Evolutionary conservation across 1,284 basidiomycete species (phyloP).

Genomic region (Pseudozyma hubeiensis): DNA sequence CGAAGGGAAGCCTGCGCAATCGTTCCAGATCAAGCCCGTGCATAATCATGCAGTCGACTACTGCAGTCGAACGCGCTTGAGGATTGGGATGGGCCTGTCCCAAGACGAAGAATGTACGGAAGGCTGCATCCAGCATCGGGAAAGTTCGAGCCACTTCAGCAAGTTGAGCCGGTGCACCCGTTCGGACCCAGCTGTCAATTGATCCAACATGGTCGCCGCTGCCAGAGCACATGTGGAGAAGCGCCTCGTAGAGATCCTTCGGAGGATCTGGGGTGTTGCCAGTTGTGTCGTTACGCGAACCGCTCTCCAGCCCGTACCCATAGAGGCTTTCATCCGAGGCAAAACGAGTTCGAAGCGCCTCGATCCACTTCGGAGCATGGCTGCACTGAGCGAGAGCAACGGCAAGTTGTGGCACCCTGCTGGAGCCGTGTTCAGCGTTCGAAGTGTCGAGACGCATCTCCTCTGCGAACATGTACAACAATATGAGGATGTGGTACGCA

Average conservation of each 20-base stretch:
- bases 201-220: not conserved
- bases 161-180: not conserved
- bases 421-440: not conserved
- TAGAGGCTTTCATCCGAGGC: not conserved
- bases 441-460: conserved; percentile 42
- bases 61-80: conserved; percentile 60
- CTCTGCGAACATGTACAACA: conserved; percentile 54
- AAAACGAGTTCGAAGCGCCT: conserved; percentile 15
- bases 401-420: conserved; percentile 8
- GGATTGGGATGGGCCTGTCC: not conserved
- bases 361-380: conserved; percentile 9
- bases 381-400: conserved; percentile 1
- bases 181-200: conserved; percentile 14
- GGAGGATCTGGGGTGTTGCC: conserved; percentile 5
- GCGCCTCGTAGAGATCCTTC: conserved; percentile 14
- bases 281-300: not conserved
- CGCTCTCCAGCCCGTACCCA: no score
- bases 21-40: conserved; percentile 72
- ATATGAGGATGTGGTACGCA: conserved; percentile 5
- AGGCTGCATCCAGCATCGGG: conserved; percentile 19
- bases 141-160: conserved; percentile 2
- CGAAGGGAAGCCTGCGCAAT: conserved; percentile 74
- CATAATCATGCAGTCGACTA: conserved; percentile 76
- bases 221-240: conserved; percentile 10
- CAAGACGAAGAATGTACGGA: conserved; percentile 18